phyloP scores from a whole-genome alignment of 176 grass and related monocot genomes.

The Chloris gayana region DNA sequence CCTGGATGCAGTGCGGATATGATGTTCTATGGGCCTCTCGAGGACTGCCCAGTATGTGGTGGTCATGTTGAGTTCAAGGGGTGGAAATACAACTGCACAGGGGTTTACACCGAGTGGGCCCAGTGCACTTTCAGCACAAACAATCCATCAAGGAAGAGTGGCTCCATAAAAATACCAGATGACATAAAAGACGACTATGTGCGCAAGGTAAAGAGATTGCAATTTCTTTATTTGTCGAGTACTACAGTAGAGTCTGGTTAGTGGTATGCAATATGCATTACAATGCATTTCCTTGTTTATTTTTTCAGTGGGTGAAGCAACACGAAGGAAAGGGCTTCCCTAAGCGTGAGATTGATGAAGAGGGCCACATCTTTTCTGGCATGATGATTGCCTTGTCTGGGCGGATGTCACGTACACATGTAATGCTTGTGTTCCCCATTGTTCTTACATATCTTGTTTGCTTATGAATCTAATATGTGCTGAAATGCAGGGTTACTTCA shows the following conservation, averaged over 20 bases:
- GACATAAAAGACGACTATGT: conserved; percentile 50
- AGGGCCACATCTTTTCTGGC: conserved; percentile 60
- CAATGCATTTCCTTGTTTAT: conserved; percentile 27
- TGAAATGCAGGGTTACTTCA: conserved; percentile 60
- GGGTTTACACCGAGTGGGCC: conserved; percentile 63
- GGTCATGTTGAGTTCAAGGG: conserved; percentile 60
- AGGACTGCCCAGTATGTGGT: conserved; percentile 63
- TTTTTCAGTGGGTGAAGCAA: conserved; percentile 62
- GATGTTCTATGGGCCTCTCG: conserved; percentile 76
- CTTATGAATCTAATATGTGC: conserved; percentile 13
- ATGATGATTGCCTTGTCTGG: conserved; percentile 78
- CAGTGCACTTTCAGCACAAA: conserved; percentile 51
- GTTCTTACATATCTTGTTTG: background rate
- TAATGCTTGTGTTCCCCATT: conserved; percentile 33
- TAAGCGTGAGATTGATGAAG: conserved; percentile 42
- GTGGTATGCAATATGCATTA: background rate
- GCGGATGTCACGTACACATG: conserved; percentile 75
- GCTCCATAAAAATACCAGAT: conserved; percentile 52
- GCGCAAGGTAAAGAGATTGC: conserved; percentile 37
- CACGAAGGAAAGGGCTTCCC: conserved; percentile 50
- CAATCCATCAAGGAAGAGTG: conserved; percentile 44
- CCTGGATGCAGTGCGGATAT: conserved; percentile 59
- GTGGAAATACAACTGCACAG: conserved; percentile 63
- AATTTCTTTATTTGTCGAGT: background rate
- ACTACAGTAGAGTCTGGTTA: background rate